Conservation (phyloP, 1,284 basidiomycete genomes). For the Takashimella koratensis region DNA sequence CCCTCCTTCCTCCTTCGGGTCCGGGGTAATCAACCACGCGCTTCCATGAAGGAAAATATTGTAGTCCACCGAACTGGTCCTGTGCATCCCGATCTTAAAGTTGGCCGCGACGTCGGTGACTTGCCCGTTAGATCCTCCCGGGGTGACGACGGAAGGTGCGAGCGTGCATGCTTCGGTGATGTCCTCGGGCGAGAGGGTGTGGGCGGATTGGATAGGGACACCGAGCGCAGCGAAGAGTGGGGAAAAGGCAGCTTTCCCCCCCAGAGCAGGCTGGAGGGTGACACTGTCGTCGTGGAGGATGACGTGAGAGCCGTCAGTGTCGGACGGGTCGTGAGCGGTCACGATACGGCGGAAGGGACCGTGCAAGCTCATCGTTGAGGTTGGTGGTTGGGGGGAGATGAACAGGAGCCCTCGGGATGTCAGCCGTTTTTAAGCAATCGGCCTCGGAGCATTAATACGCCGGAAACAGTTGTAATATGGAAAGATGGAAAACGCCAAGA, state of each 20-base stretch:
- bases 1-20: constrained; percentile 20
- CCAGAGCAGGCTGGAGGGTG: constrained; percentile 18
- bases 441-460: too few relatives aligned
- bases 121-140: constrained; percentile 38
- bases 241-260: constrained; percentile 25
- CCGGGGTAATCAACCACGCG: constrained; percentile 33
- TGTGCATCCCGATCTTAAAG: constrained; percentile 34
- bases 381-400: not conserved
- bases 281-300: constrained; percentile 24
- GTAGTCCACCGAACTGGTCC: constrained; percentile 44
- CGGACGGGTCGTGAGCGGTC: constrained; percentile 30
- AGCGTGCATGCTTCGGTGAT: constrained; percentile 17
- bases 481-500: too few relatives aligned
- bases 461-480: too few relatives aligned
- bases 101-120: constrained; percentile 41
- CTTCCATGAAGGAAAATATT: constrained; percentile 39
- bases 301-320: constrained; percentile 25
- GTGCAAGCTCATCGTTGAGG: constrained; percentile 1
- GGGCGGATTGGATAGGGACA: constrained; percentile 24
- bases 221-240: constrained; percentile 33
- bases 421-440: too few relatives aligned
- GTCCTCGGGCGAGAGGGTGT: constrained; percentile 16
- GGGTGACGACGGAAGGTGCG: constrained; percentile 26
- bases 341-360: constrained; percentile 34
- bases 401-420: too few relatives aligned